These are phyloP conservation scores for Coemansia sp. DNA, from an alignment of 192 early-diverging fungal genomes.

Conservation along the genomic window DNA sequence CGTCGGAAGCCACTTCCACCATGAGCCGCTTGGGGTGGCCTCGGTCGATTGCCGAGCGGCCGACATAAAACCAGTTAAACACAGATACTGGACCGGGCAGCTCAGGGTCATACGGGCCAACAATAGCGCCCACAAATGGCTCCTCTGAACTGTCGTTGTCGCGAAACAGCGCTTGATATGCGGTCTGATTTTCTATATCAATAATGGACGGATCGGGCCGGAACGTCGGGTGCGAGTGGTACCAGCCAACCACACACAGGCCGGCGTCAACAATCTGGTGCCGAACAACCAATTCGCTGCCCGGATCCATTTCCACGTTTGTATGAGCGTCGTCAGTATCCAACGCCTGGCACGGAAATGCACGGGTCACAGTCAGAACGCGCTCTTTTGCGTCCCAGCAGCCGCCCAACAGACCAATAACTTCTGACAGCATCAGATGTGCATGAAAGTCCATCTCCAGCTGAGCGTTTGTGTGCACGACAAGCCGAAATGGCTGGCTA, in stretches of 20 bases:
- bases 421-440: conserved; percentile 83
- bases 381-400: conserved; percentile 58
- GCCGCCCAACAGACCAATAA: conserved; percentile 88
- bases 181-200: conserved; percentile 85
- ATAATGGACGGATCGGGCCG: conserved; percentile 83
- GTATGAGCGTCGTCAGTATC: conserved; percentile 67
- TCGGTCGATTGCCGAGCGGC: conserved; percentile 54
- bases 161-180: conserved; percentile 78
- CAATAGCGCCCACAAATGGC: conserved; percentile 91
- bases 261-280: conserved; percentile 69
- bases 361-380: conserved; percentile 63
- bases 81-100: conserved; percentile 73
- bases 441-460: conserved; percentile 91
- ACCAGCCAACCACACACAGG: conserved; percentile 89
- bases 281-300: conserved; percentile 70
- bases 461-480: conserved; percentile 72
- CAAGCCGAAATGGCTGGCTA: conserved; percentile 77
- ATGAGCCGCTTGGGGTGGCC: conserved; percentile 66
- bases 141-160: conserved; percentile 55
- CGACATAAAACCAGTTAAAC: conserved; percentile 88
- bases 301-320: conserved; percentile 91
- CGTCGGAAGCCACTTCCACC: conserved; percentile 59
- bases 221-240: conserved; percentile 92
- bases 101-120: conserved; percentile 81
- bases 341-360: conserved; percentile 75